Evolutionary conservation across 163 green algal species (phyloP), one percentile per base, ranked within the genome.

Genomic region (Picocystis sp.): DNA sequence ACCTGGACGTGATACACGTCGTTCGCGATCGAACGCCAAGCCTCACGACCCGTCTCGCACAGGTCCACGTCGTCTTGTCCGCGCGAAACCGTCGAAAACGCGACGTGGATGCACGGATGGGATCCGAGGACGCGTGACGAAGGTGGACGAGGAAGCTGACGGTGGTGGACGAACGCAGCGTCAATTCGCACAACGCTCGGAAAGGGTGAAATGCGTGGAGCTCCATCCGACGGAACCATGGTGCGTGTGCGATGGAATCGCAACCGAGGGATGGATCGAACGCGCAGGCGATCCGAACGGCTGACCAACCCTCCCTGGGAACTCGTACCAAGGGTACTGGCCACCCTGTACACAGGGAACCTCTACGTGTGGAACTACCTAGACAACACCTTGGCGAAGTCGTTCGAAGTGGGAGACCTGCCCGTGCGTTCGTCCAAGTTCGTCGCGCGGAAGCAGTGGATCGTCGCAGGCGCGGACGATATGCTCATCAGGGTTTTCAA

Each of bases 401-500:
- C 86, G 0, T 99, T 98, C 51, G 90, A 99, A 68, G 81, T 94
- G 10, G 93, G 81, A 14, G 89, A 97, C 48, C 74, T 97, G 56
- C 87, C 68, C 61, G 89, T 97, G 44, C 83, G 90, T 5, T 73
- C 81, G 1, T 81, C 90, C 49, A 95, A 95, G 71, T 99, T 97
- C 63, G 69, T 98, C 15, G 64, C 85, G 0, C 77, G 90, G 41
- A 98, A 98, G 73, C 84, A 96, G 66, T 99, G 90, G 90, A 65
- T 98, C 21, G 79, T 95, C 23, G 83, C 72, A 10, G 90, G 90
- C 21, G 73, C 83, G 2, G 90, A 99, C 52, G 90, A 99, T 74
- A 96, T 97, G 86, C 79, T 86, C 56, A 79, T 99, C 22, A 80
- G 90, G 2, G 90, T 97, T 43, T 98, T 92, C 77, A 99, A 98